Base-by-base conservation (phyloP, 2,329 filamentous ascomycete species). In the Clarireedia homoeocarpa region DNA sequence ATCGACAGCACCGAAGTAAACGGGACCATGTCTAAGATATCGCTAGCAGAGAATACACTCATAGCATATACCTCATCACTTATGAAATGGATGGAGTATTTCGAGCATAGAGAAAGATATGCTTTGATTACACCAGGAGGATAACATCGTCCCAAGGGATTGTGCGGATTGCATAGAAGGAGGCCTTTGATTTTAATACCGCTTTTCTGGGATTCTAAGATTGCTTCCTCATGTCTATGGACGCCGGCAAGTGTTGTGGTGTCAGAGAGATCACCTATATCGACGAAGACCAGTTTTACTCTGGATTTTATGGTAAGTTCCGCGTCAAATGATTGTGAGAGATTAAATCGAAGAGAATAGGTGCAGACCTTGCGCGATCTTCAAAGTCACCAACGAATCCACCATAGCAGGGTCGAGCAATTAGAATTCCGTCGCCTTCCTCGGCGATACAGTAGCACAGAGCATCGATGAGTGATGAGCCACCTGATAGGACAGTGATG, bases 1-100 rank as follows among this genome's bases (percentile, higher is more conserved):
- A 81, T 73, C 1, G 77, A 75, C 1, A 82, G 67, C 2, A 72
- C 69, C 0, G 78, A 81, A 2, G 73, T 76, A 59, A 82, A 82
- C 0, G 70, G 66, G 0, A 60, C 10, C 77, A 72, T 56, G 3
- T 59, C 39, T 2, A 30, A 50, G 15, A 56, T 42, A 4, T 67
- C 66, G 0, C 59, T 63, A 40, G 67, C 73, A n/a, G 70, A 60
- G 61, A 70, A 78, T 0, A 72, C 65, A 0, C 73, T 74, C 14
- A 74, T 62, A 1, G 75, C 76, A 60, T 78, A 79, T 40, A 79
- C 74, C 59, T 79, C 77, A 59, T 78, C 76, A 53, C 70, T 57
- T 7, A 78, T 71, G 26, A 78, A 61, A 58, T 78, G 75, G 17
- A 78, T 67, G 6, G 68, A 62, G 57, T 76, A 65, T 52, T 70